Evolutionary conservation across 1,284 basidiomycete species (phyloP), one percentile per base, ranked within the genome.

Genomic region (Xerocomus cyaneibrunnescens): DNA sequence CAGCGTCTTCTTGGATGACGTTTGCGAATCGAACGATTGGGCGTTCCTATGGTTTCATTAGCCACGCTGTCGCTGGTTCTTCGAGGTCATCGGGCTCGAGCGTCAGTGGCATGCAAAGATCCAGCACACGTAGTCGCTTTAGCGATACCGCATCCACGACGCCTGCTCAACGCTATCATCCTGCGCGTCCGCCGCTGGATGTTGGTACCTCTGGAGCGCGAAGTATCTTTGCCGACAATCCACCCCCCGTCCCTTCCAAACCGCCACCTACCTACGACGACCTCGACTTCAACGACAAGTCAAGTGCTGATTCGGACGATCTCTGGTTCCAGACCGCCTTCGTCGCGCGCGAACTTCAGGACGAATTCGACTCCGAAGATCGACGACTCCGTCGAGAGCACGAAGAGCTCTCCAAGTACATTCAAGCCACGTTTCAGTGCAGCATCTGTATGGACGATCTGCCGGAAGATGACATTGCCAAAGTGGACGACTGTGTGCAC

Each of bases 361-460:
- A 63, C 7, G 57, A 73, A 49, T 81, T 68, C 48, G 74, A 82
- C 36, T 68, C 66, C 6, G 81, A 84, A 64, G 70, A 82, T 52
- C 45, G 45, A 22, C 65, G 57, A 7, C 66, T 83, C 28, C 60
- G 65, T 17, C 59, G 53, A 9, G 73, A 83, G 54, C 58, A 80
- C 31, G 51, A 50, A n/a, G 67, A 64, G 12, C 67, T 83, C 25
- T 50, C 61, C 10, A 58, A 55, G 5, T 70, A 79, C 58, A 13
- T 64, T n/a, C 58, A 62, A 28, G 43, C 52, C 7, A 67, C 51
- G 12, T 71, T 70, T 55, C 64, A 74, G 25, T 88, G 85, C 57
- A 69, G 73, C 4, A 73, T 87, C 31, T 88, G 86, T 59, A 64
- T 83, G 42, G 83, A 87, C 10, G 65, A 74, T 3, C 61, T 72